phyloP scores from a whole-genome alignment of 192 early-diverging fungal genomes.

The Chytriomyces confervae region DNA sequence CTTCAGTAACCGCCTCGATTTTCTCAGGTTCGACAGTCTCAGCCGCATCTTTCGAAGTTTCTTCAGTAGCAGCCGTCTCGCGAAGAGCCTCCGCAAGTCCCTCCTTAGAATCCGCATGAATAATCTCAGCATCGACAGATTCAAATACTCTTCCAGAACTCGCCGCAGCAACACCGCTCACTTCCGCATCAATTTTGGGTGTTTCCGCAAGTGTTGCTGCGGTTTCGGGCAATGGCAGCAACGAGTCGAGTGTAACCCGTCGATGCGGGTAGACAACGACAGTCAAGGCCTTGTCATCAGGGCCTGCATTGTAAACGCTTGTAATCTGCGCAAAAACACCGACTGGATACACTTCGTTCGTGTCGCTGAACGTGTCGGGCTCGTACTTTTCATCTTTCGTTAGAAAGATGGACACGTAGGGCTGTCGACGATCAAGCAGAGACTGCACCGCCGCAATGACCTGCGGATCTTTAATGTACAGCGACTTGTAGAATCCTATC shows the following conservation, averaged over 20 bases:
- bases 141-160: conserved; percentile 11
- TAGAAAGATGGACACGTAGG: conserved; percentile 95
- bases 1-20: conserved; percentile 8
- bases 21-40: not conserved
- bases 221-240: conserved; percentile 47
- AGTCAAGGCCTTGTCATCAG: conserved; percentile 75
- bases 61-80: not conserved
- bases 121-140: not conserved
- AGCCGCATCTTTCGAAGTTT: not conserved
- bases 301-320: conserved; percentile 76
- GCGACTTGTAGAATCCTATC: conserved; percentile 94
- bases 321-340: conserved; percentile 99
- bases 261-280: conserved; percentile 96
- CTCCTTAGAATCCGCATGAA: not conserved
- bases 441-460: conserved; percentile 92
- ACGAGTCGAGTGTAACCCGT: conserved; percentile 78
- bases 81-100: not conserved
- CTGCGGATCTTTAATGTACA: conserved; percentile 93
- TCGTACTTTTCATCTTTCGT: conserved; percentile 89
- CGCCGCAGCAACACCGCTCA: not conserved
- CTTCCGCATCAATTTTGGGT: not conserved
- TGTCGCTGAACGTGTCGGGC: conserved; percentile 75
- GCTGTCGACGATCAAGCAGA: conserved; percentile 89
- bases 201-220: conserved; percentile 8
- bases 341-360: conserved; percentile 83